phyloP scores from a whole-genome alignment of 2,329 filamentous ascomycete genomes.

The Sphaerulina populicola region DNA sequence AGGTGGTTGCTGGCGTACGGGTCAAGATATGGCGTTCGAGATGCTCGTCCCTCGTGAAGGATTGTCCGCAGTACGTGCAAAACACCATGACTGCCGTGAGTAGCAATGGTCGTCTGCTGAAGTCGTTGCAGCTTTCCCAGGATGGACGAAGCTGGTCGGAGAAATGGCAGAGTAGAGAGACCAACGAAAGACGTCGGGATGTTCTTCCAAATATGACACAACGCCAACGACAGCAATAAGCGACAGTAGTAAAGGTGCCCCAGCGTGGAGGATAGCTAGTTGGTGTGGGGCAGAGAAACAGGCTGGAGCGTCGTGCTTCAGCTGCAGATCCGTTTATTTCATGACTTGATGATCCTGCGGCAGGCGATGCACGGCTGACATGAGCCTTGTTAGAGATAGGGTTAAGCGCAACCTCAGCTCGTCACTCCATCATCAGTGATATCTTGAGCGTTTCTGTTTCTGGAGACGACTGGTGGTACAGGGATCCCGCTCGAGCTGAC shows the following conservation, averaged over 20 bases:
- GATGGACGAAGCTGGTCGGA: conserved; percentile 13
- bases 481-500: conserved; percentile 11
- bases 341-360: conserved; percentile 16
- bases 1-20: conserved; percentile 34
- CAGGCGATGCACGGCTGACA: conserved; percentile 24
- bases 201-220: conserved; percentile 16
- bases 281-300: conserved; percentile 11
- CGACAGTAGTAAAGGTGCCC: conserved; percentile 10
- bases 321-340: conserved; percentile 19
- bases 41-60: conserved; percentile 47
- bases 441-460: conserved; percentile 20
- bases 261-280: conserved; percentile 1
- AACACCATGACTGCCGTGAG: conserved; percentile 39
- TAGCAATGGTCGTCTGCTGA: background rate
- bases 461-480: conserved; percentile 16
- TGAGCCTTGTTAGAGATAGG: conserved; percentile 12
- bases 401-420: conserved; percentile 12
- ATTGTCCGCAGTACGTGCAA: conserved; percentile 48
- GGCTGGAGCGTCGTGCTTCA: conserved; percentile 20
- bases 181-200: conserved; percentile 11
- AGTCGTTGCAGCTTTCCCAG: background rate
- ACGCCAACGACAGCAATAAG: conserved; percentile 13
- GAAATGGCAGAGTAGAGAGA: conserved; percentile 15
- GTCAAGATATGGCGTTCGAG: conserved; percentile 47
- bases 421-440: conserved; percentile 16